These are phyloP conservation scores for Metschnikowia aberdeeniae DNA, from an alignment of 805 yeast genomes.

Conservation along the genomic window DNA sequence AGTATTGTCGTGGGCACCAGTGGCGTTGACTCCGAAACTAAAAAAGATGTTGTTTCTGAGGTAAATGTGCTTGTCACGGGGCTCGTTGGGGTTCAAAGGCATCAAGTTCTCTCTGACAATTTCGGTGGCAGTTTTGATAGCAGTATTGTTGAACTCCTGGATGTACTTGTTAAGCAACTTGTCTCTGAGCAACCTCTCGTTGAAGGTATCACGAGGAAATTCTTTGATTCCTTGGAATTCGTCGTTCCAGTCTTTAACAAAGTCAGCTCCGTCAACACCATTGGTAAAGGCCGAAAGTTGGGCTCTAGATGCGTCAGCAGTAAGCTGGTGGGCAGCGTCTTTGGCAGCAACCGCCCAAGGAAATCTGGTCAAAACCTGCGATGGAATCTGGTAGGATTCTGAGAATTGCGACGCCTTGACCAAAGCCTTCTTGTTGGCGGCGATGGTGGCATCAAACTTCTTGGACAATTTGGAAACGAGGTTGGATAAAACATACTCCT, in stretches of 20 bases:
- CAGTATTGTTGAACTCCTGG: slow-evolving; percentile 70
- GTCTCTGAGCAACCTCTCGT: slow-evolving; percentile 73
- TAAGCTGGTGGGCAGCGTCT: slow-evolving; percentile 12
- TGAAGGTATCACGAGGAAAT: slow-evolving; percentile 52
- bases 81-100: slow-evolving; percentile 80
- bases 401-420: slow-evolving; percentile 39
- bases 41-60: slow-evolving; percentile 83
- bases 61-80: slow-evolving; percentile 57
- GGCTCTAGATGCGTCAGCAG: slow-evolving; percentile 57
- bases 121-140: slow-evolving; percentile 75
- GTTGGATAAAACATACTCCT: slow-evolving; percentile 52
- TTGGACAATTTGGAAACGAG: slow-evolving; percentile 67
- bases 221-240: slow-evolving; percentile 83
- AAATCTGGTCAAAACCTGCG: slow-evolving; percentile 53
- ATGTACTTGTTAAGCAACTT: slow-evolving; percentile 65
- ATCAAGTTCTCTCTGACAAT: slow-evolving; percentile 68
- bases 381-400: slow-evolving; percentile 58
- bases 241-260: slow-evolving; percentile 79
- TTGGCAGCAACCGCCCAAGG: slow-evolving; percentile 69
- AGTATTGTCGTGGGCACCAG: slow-evolving; percentile 56
- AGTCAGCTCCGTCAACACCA: slow-evolving; percentile 58
- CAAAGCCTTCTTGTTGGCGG: slow-evolving; percentile 46
- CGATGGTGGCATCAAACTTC: slow-evolving; percentile 49
- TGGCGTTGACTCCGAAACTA: slow-evolving; percentile 64
- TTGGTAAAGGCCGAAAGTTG: slow-evolving; percentile 52